A percentile compares a stretch with the other conserved stretches of the same genome.
phyloP scores from a whole-genome alignment of 2,329 filamentous ascomycete genomes.

The Myotisia sp. region DNA sequence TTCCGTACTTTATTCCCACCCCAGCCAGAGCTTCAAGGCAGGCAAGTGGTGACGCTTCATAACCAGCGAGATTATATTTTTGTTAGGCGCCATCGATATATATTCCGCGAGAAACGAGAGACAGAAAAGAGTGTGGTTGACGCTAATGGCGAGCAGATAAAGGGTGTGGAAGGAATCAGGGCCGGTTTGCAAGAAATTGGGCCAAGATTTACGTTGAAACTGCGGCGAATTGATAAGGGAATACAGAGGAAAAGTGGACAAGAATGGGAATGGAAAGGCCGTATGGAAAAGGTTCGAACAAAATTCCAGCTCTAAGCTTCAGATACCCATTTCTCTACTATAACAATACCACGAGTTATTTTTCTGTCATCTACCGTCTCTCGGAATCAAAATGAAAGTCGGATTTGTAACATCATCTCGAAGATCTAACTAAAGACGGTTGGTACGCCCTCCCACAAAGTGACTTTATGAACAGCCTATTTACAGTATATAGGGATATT shows the following conservation, averaged over 20 bases:
- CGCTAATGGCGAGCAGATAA: constrained; percentile 66
- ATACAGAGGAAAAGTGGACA: constrained; percentile 62
- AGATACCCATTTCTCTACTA: constrained; percentile 1
- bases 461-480: too few species aligned
- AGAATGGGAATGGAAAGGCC: constrained; percentile 93
- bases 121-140: constrained; percentile 78
- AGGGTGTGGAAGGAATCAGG: constrained; percentile 71
- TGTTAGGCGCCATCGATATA: constrained; percentile 73
- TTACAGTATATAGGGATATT: too few species aligned
- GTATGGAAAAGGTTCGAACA: constrained; percentile 87
- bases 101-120: constrained; percentile 75
- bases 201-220: constrained; percentile 68
- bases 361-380: too few species aligned
- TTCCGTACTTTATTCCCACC: constrained; percentile 70
- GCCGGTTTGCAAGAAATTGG: constrained; percentile 85
- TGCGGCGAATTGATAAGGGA: constrained; percentile 81
- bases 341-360: not conserved
- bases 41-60: constrained; percentile 83
- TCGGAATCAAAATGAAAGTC: too few species aligned
- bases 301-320: constrained; percentile 64
- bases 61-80: constrained; percentile 97
- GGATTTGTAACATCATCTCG: too few species aligned
- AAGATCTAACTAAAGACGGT: too few species aligned
- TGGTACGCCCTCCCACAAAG: too few species aligned
- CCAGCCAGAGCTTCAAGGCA: constrained; percentile 66